Evolutionary conservation across 331 rosid genomes (phyloP).

Genomic region (Dryas integrifolia): DNA sequence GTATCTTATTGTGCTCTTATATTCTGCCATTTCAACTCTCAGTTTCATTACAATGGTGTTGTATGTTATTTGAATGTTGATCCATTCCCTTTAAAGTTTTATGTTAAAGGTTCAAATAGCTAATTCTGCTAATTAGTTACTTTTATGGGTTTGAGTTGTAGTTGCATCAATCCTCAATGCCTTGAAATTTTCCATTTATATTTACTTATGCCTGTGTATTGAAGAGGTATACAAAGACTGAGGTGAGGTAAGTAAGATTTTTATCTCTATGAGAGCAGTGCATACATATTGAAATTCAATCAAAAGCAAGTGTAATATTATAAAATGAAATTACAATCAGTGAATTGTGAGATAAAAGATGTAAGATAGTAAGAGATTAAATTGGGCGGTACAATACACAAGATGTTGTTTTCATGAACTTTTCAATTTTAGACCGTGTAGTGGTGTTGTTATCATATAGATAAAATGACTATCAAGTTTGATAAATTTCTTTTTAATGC

Average conservation of each 20-base stretch:
- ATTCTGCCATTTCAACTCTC: not conserved
- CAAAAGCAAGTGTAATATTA: not conserved
- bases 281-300: not conserved
- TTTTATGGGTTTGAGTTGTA: not conserved
- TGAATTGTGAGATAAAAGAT: slow-evolving; percentile 1
- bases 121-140: not conserved
- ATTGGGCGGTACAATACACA: not conserved
- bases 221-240: not conserved
- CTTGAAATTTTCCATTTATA: not conserved
- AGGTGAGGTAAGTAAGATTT: not conserved
- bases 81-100: not conserved
- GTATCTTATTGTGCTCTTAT: not conserved
- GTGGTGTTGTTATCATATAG: too few species aligned
- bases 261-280: not conserved
- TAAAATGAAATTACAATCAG: not conserved
- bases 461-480: too few species aligned
- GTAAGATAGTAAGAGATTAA: not conserved
- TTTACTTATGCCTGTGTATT: not conserved
- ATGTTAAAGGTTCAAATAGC: not conserved
- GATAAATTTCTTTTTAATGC: not conserved
- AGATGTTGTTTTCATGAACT: not conserved
- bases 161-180: not conserved
- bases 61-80: not conserved
- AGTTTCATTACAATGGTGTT: not conserved
- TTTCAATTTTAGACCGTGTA: not conserved